phyloP scores from a whole-genome alignment of 169 alveolate genomes.

The Blepharisma undulans region DNA sequence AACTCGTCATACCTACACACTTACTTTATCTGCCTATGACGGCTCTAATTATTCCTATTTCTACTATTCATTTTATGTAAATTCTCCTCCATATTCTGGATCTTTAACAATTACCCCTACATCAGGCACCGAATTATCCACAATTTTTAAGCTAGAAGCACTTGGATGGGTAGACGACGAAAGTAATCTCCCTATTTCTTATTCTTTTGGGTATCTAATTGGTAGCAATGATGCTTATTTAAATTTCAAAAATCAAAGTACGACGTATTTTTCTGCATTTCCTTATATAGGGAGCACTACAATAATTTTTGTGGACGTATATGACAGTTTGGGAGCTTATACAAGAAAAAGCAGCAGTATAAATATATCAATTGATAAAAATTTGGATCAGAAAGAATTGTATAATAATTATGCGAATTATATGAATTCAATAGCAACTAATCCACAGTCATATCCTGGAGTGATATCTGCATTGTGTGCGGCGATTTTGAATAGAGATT shows the following conservation, averaged over 20 bases:
- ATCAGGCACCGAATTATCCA: background rate
- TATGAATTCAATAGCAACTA: background rate
- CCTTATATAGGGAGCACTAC: background rate
- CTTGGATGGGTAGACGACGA: slow-evolving; percentile 16
- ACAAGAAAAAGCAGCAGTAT: background rate
- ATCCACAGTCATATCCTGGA: background rate
- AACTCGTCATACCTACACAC: background rate
- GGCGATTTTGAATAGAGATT: background rate
- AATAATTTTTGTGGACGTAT: background rate
- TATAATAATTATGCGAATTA: background rate
- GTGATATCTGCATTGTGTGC: background rate
- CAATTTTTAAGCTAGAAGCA: background rate
- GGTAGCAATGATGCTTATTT: background rate
- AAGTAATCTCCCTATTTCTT: background rate
- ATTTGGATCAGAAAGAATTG: background rate
- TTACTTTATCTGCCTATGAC: background rate
- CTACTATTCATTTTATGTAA: background rate
- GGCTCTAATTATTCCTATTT: background rate
- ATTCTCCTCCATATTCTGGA: slow-evolving; percentile 20
- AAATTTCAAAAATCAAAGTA: background rate
- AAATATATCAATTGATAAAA: background rate
- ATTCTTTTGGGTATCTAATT: background rate
- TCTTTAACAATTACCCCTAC: background rate
- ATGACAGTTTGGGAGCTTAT: background rate
- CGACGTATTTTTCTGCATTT: background rate